Conservation (phyloP, 2,329 filamentous ascomycete genomes). For the Cordyceps cicadae region DNA sequence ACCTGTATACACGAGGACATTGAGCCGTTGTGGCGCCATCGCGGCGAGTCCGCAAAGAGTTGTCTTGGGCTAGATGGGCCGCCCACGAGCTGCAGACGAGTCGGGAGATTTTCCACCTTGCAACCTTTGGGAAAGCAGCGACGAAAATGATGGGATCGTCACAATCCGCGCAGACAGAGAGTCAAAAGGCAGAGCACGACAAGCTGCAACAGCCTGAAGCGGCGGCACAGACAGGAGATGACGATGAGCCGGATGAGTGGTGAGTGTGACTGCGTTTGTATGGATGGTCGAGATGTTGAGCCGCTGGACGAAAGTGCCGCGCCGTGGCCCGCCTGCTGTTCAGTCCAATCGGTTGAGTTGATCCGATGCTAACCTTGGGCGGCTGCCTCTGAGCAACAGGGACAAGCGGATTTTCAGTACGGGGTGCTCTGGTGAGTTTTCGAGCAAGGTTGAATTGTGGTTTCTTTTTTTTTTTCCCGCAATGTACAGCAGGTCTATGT, state of each 20-base stretch:
- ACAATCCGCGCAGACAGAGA: not conserved
- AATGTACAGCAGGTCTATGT: not conserved
- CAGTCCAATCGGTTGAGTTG: not conserved
- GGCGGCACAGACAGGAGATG: conserved; percentile 41
- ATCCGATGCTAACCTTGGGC: conserved; percentile 19
- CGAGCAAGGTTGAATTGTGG: not conserved
- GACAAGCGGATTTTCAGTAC: conserved; percentile 97
- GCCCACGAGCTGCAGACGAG: conserved; percentile 4
- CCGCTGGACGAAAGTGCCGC: not conserved
- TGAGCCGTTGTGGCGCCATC: conserved; percentile 67
- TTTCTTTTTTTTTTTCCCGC: not conserved
- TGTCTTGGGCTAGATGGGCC: not conserved
- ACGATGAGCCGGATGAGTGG: conserved; percentile 95
- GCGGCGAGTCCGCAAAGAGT: conserved; percentile 9
- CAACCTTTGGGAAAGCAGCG: not conserved
- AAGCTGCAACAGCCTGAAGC: conserved; percentile 28
- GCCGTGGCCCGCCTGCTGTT: not conserved
- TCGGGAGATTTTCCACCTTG: conserved; percentile 10
- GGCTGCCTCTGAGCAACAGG: conserved; percentile 47
- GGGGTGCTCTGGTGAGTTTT: conserved; percentile 68
- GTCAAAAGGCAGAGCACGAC: conserved; percentile 26
- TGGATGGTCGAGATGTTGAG: not conserved
- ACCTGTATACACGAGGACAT: conserved; percentile 92
- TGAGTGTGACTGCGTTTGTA: conserved; percentile 34
- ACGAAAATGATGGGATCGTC: conserved; percentile 5